Percentiles rank a stretch among this genome's conserved stretches.
Conservation (phyloP, 139 green algal genomes). For the Marvania coccoides region DNA sequence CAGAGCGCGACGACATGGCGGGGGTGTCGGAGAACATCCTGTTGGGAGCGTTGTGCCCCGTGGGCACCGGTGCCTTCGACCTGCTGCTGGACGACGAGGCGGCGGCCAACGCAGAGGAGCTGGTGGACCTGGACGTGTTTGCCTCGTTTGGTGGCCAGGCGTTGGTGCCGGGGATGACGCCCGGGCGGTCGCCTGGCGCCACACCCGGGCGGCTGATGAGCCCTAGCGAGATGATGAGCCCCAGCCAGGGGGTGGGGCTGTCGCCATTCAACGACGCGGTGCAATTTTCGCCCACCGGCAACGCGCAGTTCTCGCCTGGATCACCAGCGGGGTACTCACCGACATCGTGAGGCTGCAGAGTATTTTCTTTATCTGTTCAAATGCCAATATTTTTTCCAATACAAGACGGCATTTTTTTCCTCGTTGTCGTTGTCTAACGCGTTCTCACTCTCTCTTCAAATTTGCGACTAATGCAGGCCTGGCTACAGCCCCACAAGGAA, state of each 20-base stretch:
- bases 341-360: too few species aligned
- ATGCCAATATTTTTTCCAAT: too few species aligned
- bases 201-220: conserved; percentile 35
- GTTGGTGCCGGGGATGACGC: conserved; percentile 30
- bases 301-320: conserved; percentile 35
- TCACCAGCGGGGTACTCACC: too few species aligned
- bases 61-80: conserved; percentile 88
- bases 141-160: neutral
- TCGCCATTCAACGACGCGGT: conserved; percentile 43
- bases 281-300: conserved; percentile 49
- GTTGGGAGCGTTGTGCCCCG: conserved; percentile 78
- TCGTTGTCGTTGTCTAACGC: too few species aligned
- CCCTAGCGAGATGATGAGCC: conserved; percentile 38
- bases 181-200: conserved; percentile 29
- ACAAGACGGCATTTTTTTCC: too few species aligned
- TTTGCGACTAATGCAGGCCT: too few species aligned
- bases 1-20: conserved; percentile 66
- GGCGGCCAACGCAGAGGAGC: conserved; percentile 81
- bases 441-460: too few species aligned
- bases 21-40: conserved; percentile 97
- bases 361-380: too few species aligned
- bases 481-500: conserved; percentile 55
- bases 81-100: conserved; percentile 87
- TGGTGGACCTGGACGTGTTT: conserved; percentile 29
- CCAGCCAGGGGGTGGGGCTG: conserved; percentile 8